phyloP scores from a whole-genome alignment of 176 grass and related monocot genomes.

The Oryza australiensis region DNA sequence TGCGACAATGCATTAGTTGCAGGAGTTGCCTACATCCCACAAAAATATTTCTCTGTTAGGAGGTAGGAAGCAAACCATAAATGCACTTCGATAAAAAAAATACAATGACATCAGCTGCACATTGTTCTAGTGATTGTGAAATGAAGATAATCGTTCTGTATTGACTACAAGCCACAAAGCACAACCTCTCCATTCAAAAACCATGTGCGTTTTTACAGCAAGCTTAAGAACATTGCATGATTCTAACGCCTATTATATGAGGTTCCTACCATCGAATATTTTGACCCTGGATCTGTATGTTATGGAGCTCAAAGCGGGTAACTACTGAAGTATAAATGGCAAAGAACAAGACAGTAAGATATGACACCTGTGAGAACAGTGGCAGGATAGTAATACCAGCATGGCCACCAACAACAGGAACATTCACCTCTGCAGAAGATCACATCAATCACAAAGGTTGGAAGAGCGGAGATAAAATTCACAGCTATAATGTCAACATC shows the following conservation, averaged over 20 bases:
- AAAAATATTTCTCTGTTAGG: neutral
- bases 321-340: constrained; percentile 1
- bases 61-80: neutral
- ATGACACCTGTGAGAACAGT: constrained; percentile 76
- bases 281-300: neutral
- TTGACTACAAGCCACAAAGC: neutral
- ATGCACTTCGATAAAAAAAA: neutral
- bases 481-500: neutral
- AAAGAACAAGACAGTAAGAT: neutral
- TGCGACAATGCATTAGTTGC: constrained; percentile 61
- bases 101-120: neutral
- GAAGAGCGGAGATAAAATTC: neutral
- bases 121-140: neutral
- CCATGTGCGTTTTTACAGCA: neutral
- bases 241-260: neutral
- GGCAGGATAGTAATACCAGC: constrained; percentile 87
- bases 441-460: neutral
- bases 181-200: neutral
- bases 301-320: neutral
- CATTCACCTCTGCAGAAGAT: constrained; percentile 67
- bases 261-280: neutral
- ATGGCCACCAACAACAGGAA: constrained; percentile 87
- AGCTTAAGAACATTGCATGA: neutral
- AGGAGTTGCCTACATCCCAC: constrained; percentile 64
- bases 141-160: neutral